Evolutionary conservation across 345 rosid genomes (phyloP).

Genomic region (Moricandia moricandioides): DNA sequence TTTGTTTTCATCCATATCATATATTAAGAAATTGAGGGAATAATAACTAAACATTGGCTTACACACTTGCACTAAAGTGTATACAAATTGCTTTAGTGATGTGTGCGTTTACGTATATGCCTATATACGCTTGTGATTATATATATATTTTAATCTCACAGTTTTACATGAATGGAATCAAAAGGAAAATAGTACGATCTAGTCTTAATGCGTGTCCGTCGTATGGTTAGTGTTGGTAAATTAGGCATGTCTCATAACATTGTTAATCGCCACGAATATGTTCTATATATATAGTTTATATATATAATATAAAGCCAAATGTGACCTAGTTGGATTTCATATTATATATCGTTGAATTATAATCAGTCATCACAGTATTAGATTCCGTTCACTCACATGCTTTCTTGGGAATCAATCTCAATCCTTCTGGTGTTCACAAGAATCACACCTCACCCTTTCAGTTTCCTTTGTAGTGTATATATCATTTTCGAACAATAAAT

Average conservation of each 20-base stretch:
- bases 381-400: conserved; percentile 28
- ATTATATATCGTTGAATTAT: conserved; percentile 15
- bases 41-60: background rate
- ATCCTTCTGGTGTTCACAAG: background rate
- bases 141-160: background rate
- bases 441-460: background rate
- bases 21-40: background rate
- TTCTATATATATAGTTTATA: background rate
- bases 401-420: background rate
- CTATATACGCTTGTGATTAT: background rate
- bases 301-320: background rate
- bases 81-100: conserved; percentile 12
- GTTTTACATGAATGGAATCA: conserved; percentile 25
- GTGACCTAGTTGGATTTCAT: background rate
- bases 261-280: conserved; percentile 19
- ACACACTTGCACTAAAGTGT: background rate
- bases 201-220: conserved; percentile 8
- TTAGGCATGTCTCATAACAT: conserved; percentile 30
- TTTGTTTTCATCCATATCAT: too few species aligned
- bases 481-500: background rate
- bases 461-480: background rate
- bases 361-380: background rate
- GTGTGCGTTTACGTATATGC: conserved; percentile 23
- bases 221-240: conserved; percentile 15
- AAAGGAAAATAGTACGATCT: conserved; percentile 11